phyloP scores from a whole-genome alignment of 129 eudicot genomes.

The Helianthus tuberosus region DNA sequence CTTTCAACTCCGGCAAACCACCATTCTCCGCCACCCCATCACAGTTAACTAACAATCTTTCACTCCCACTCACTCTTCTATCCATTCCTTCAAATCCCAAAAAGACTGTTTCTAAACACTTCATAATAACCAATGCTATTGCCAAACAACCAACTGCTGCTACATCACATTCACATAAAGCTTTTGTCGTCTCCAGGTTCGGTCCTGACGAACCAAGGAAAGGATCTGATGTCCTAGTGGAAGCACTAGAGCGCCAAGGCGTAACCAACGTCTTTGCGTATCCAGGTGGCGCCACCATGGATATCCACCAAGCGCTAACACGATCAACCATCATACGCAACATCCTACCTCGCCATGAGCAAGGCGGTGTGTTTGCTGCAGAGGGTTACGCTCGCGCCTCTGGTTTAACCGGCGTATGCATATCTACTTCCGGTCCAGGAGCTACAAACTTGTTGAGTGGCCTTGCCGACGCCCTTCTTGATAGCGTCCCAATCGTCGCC shows the following conservation, averaged over 20 bases:
- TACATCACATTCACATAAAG: too few species aligned
- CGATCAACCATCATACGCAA: conserved; percentile 61
- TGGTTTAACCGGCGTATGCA: conserved; percentile 74
- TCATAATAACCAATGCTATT: too few species aligned
- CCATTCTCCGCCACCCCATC: too few species aligned
- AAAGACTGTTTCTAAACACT: too few species aligned
- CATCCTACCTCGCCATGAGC: conserved; percentile 84
- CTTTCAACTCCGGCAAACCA: too few species aligned
- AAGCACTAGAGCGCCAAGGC: conserved; percentile 76
- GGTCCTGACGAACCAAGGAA: conserved; percentile 57
- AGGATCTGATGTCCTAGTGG: conserved; percentile 68
- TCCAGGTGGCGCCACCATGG: conserved; percentile 82
- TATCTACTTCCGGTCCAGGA: conserved; percentile 89
- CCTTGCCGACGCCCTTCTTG: conserved; percentile 83
- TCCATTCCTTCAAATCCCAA: too few species aligned
- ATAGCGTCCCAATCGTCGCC: conserved; percentile 70
- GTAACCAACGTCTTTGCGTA: conserved; percentile 66
- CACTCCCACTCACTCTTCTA: too few species aligned
- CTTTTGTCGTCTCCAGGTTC: conserved; percentile 38
- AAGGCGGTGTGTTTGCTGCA: conserved; percentile 89
- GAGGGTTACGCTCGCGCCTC: conserved; percentile 92
- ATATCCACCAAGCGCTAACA: conserved; percentile 71
- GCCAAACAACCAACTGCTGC: too few species aligned
- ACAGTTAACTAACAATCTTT: too few species aligned
- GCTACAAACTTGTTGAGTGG: conserved; percentile 86